Base-by-base conservation (phyloP, 768 basidiomycete species). In the Lanmaoa rubissima region DNA sequence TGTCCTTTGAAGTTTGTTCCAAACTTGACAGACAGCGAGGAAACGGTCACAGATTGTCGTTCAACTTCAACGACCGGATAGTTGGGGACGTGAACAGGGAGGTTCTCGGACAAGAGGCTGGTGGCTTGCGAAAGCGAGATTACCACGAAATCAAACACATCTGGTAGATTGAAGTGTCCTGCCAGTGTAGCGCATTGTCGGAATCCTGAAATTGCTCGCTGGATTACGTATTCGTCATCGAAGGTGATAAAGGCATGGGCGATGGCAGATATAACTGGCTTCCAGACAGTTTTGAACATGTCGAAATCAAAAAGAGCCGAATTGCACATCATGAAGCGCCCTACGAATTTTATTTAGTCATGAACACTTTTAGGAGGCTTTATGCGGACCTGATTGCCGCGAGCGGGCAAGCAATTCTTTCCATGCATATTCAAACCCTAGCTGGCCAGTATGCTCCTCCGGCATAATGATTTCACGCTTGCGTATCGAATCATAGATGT, bases 361-460 rank as follows among this genome's bases (percentile, higher is more conserved):
- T 28, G 35, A 43, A 56, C 40, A 44, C 40, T 41, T 38, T 28
- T 42, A 63, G 19, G 28, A 57, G 49, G 51, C 46, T 34, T 56
- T 13, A 10, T 39, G 66, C 80, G 42, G 57, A 90, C 94, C 92
- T 58, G 92, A 84, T 68, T 85, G 86, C 54, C 86, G 81, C 44
- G 94, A 85, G 34, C 97, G 83, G 34, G 86, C 74, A 38, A 98
- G 79, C 11, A 99, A 78, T 63, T 98, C 94, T 69, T 97, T 98
- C 97, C 97, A 99, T 17, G 97, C 96, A 69, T 96, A 97, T 64
- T 98, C 97, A 69, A 99, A 99, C 10, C 97, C 97, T 44, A 96
- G 81, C 67, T 93, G 92, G 2, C 96, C 97, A 10, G 87, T 90
- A 66, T 99, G 97, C 64, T 99, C 97, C 73, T 98, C 94, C 0